These are phyloP conservation scores for Testicularia cyperi DNA, from an alignment of 1,284 basidiomycete genomes.

Conservation along the genomic window DNA sequence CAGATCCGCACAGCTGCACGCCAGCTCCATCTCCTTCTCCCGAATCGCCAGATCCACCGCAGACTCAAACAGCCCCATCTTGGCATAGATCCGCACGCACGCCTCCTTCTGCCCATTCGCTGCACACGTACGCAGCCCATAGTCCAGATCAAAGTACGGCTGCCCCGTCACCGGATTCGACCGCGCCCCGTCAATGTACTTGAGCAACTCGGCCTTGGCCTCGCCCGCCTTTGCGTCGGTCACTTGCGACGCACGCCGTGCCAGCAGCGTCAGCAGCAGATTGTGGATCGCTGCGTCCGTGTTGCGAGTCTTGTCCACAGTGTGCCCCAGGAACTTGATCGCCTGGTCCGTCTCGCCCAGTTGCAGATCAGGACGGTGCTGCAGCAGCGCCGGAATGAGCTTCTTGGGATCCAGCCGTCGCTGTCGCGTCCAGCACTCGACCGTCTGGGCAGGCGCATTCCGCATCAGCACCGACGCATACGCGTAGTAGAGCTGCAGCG, in stretches of 20 bases:
- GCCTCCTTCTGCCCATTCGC: conserved; percentile 75
- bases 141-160: conserved; percentile 95
- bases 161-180: conserved; percentile 75
- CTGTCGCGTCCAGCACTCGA: conserved; percentile 88
- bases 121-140: conserved; percentile 85
- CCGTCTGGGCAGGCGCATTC: conserved; percentile 80
- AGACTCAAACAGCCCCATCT: conserved; percentile 95
- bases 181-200: conserved; percentile 81
- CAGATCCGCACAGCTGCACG: conserved; percentile 54
- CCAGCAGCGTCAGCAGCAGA: conserved; percentile 83
- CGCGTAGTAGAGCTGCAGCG: conserved; percentile 87
- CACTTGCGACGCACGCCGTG: conserved; percentile 58
- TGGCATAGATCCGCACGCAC: conserved; percentile 94
- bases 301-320: conserved; percentile 76
- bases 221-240: conserved; percentile 8
- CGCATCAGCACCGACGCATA: conserved; percentile 86
- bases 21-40: conserved; percentile 63
- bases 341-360: conserved; percentile 69
- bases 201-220: conserved; percentile 77
- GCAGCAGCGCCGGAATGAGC: conserved; percentile 85
- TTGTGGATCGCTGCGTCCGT: conserved; percentile 89
- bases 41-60: conserved; percentile 87
- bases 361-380: conserved; percentile 66
- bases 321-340: conserved; percentile 80
- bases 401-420: conserved; percentile 75